Conservation (phyloP, 2,329 filamentous ascomycete species). For the Seiridium cupressi region DNA sequence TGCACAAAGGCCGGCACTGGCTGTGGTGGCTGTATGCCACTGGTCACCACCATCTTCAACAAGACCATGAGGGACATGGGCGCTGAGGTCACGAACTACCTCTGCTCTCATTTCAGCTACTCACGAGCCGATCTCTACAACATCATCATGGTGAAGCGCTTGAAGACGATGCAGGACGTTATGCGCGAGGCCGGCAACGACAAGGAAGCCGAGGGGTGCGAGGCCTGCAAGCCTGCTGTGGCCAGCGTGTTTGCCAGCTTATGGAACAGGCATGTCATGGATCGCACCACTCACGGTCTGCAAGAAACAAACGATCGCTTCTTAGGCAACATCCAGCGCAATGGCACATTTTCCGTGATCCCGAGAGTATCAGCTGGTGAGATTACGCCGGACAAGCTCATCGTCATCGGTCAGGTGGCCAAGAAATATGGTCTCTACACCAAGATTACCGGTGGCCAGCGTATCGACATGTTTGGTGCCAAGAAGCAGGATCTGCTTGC, state of each 20-base stretch:
- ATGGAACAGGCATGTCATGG: constrained; percentile 82
- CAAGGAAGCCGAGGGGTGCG: constrained; percentile 72
- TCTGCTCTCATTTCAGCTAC: constrained; percentile 82
- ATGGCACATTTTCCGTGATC: constrained; percentile 87
- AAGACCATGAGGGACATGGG: constrained; percentile 83
- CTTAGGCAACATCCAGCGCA: constrained; percentile 85
- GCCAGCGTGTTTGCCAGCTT: constrained; percentile 78
- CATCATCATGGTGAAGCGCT: constrained; percentile 77
- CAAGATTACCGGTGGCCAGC: constrained; percentile 89
- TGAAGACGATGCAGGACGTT: constrained; percentile 70
- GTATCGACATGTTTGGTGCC: constrained; percentile 91
- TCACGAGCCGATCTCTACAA: constrained; percentile 88
- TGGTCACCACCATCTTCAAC: constrained; percentile 89
- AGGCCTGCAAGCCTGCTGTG: constrained; percentile 81
- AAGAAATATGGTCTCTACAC: constrained; percentile 83
- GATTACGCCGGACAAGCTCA: constrained; percentile 82
- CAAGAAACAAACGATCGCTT: constrained; percentile 92
- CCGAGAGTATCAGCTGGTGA: constrained; percentile 82
- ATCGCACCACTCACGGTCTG: constrained; percentile 66
- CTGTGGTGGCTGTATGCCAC: constrained; percentile 85
- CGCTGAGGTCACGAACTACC: constrained; percentile 80
- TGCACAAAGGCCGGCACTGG: constrained; percentile 92
- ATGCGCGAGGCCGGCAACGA: constrained; percentile 78
- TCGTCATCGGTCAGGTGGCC: constrained; percentile 79
- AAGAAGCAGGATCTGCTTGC: constrained; percentile 79